Evolutionary conservation across 306 rosid genomes (phyloP).

Genomic region (Abrus pulchellus): DNA sequence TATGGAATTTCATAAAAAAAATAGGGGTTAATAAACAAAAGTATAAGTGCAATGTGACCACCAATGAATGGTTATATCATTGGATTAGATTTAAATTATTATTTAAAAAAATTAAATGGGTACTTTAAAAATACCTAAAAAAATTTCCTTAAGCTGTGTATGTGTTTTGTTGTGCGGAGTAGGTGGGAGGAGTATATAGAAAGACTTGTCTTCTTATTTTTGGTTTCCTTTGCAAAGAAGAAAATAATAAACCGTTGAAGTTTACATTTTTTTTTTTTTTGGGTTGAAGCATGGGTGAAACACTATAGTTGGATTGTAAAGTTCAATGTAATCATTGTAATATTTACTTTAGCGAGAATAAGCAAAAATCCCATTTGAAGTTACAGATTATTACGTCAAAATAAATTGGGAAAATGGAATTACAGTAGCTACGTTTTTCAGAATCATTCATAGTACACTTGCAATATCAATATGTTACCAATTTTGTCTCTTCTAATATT

Average conservation of each 20-base stretch:
- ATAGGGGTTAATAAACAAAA: background rate
- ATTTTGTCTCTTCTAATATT: conserved; percentile 47
- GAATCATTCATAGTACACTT: conserved; percentile 13
- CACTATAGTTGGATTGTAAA: background rate
- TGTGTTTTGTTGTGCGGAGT: conserved; percentile 1
- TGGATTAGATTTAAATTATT: background rate
- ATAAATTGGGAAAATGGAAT: background rate
- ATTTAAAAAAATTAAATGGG: background rate
- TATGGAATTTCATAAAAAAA: conserved; percentile 17
- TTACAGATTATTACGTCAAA: background rate
- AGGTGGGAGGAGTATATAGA: conserved; percentile 28
- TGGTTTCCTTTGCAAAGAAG: conserved; percentile 16
- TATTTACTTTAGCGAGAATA: background rate
- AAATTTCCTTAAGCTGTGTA: background rate
- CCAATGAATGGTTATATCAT: background rate
- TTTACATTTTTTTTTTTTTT: no score
- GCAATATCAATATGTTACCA: conserved; percentile 38
- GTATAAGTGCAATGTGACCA: background rate
- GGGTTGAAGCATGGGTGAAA: background rate
- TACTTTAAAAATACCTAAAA: background rate
- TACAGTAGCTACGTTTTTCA: conserved; percentile 6
- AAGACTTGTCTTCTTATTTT: conserved; percentile 18
- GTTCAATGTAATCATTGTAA: background rate
- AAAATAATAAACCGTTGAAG: background rate
- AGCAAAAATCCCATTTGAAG: background rate